Conservation (phyloP, 176 grass and related monocot species). For the Triticum turgidum region DNA sequence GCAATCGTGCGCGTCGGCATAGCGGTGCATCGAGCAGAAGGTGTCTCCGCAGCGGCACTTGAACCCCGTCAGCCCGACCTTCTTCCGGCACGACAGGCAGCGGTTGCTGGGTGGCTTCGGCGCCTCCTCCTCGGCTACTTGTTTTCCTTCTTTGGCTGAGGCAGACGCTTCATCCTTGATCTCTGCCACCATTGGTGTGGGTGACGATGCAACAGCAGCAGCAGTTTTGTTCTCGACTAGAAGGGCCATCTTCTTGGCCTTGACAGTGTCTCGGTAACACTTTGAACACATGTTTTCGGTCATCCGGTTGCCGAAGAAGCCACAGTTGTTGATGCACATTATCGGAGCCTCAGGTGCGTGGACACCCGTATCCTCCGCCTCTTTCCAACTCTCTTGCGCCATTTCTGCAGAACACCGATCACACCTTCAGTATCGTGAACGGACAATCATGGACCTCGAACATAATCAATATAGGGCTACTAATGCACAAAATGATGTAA, state of each 20-base stretch:
- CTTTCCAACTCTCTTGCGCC: constrained; percentile 59
- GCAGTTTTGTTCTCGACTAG: constrained; percentile 12
- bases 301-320: constrained; percentile 62
- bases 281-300: constrained; percentile 62
- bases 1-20: constrained; percentile 54
- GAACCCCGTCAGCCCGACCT: constrained; percentile 59
- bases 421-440: not conserved
- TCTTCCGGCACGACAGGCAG: constrained; percentile 55
- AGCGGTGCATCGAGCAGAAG: constrained; percentile 59
- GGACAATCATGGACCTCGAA: not conserved
- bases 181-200: not conserved
- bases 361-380: constrained; percentile 46
- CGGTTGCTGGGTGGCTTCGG: constrained; percentile 41
- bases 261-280: constrained; percentile 55
- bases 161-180: not conserved
- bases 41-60: constrained; percentile 61
- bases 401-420: constrained; percentile 23
- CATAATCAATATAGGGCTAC: not conserved
- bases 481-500: not conserved
- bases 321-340: constrained; percentile 64
- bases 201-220: not conserved
- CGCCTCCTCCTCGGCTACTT: not conserved
- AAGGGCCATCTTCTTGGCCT: not conserved
- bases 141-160: not conserved
- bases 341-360: constrained; percentile 47